Evolutionary conservation across 2,329 filamentous ascomycete genomes (phyloP), one percentile per base, ranked within the genome.

Genomic region (Trichoderma hamatum): DNA sequence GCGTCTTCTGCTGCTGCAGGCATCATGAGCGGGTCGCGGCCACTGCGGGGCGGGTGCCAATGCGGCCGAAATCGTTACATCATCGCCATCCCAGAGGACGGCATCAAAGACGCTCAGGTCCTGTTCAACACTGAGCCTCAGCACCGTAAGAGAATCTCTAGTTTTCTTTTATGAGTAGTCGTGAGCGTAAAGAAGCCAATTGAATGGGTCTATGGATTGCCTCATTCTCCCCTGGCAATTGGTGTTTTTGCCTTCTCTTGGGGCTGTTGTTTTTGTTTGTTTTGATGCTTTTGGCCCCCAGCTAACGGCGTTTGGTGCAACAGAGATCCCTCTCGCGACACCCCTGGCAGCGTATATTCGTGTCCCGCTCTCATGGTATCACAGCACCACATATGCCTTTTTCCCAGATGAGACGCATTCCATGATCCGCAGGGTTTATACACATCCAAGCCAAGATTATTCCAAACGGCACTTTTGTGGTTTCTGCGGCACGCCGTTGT

Each of bases 1-100:
- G 49, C 28, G 10, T 51, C 59, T 16, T 7, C 60, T 59, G 10
- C n/a, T 59, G 21, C 30, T 34, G 30, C 58, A 30, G 63, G 21
- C 58, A 80, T 72, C 67, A 87, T 87, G 85, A 83, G 77, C 75
- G 77, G 79, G 62, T 76, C 80, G 69, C 82, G 86, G 70, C 85
- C 85, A 49, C 85, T 97, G 69, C 88, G 86, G 72, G 94, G 94
- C 75, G 88, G 89, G 72, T 97, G 94, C 82, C 89, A 91, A 65
- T 97, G 94, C 79, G 93, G 94, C 69, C 89, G 94, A 71, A 97
- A 96, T 76, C 86, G 90, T 76, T 97, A 97, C 81, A 84, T 89
- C 69, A 88, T 97, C 73, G 81, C 87, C 56, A 84, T 95, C 28
- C 93, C 93, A 1, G 78, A 83, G 24, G 80, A 84, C 73, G 82